Conservation (phyloP, 148 eudicot genomes). For the Camellia japonica region DNA sequence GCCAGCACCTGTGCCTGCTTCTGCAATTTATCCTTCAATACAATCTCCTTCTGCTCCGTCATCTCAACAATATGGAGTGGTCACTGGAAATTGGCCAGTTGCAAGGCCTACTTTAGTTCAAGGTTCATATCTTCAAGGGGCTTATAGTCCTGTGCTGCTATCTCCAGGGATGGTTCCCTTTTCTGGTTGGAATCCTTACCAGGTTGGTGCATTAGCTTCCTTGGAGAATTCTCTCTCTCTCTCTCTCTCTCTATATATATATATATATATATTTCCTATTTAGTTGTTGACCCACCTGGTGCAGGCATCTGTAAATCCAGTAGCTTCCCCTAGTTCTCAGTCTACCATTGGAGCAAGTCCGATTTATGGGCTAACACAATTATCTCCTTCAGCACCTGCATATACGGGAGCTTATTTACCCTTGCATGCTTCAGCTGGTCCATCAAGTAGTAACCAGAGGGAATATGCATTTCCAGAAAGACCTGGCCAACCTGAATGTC, state of each 20-base stretch:
- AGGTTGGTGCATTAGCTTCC: conserved; percentile 38
- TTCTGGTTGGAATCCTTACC: conserved; percentile 80
- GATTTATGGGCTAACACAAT: conserved; percentile 52
- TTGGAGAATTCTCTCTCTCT: background rate
- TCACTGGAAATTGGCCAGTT: conserved; percentile 69
- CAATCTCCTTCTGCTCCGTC: conserved; percentile 49
- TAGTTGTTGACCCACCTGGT: conserved; percentile 8
- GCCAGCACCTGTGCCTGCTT: conserved; percentile 36
- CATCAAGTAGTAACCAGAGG: conserved; percentile 49
- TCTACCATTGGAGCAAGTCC: conserved; percentile 44
- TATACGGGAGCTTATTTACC: conserved; percentile 52
- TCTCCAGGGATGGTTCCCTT: conserved; percentile 72
- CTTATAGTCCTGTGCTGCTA: conserved; percentile 64
- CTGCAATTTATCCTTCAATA: conserved; percentile 44
- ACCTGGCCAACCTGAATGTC: conserved; percentile 88
- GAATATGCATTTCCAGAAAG: conserved; percentile 76
- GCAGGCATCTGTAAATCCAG: conserved; percentile 60
- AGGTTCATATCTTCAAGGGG: conserved; percentile 67
- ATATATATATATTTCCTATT: background rate
- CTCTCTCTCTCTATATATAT: no score
- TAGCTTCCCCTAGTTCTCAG: conserved; percentile 46
- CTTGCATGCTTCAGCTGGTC: conserved; percentile 48
- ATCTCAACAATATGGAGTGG: conserved; percentile 68
- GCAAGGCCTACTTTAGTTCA: conserved; percentile 71
- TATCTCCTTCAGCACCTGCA: conserved; percentile 70